Evolutionary conservation across 805 yeast species (phyloP).

Genomic region (Metschnikowia hibisci): DNA sequence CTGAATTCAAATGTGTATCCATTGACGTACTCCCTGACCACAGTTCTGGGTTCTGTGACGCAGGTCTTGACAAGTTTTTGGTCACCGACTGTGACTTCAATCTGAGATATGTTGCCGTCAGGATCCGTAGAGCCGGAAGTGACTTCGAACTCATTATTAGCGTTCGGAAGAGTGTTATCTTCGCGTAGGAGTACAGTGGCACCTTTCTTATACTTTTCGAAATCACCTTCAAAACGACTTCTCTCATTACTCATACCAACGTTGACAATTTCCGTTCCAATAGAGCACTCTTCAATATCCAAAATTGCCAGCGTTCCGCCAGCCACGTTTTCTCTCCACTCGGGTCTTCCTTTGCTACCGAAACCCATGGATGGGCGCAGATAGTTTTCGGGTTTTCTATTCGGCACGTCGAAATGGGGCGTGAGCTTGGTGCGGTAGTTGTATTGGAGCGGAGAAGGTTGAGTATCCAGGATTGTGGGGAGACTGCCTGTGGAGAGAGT

Average conservation of each 20-base stretch:
- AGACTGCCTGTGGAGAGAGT: slow-evolving; percentile 39
- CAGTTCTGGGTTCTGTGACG: slow-evolving; percentile 72
- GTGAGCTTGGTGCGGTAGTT: slow-evolving; percentile 89
- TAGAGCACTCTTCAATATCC: slow-evolving; percentile 91
- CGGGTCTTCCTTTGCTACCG: slow-evolving; percentile 77
- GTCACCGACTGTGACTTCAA: slow-evolving; percentile 23
- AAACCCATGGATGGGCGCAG: slow-evolving; percentile 78
- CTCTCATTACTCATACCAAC: slow-evolving; percentile 72
- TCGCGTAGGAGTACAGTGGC: slow-evolving; percentile 87
- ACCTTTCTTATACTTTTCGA: slow-evolving; percentile 59
- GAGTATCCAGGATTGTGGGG: slow-evolving; percentile 62
- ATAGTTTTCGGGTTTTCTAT: slow-evolving; percentile 36
- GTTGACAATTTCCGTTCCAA: slow-evolving; percentile 80
- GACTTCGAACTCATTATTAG: slow-evolving; percentile 21
- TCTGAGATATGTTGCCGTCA: slow-evolving; percentile 27
- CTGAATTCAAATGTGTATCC: slow-evolving; percentile 81
- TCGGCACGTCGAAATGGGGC: slow-evolving; percentile 88
- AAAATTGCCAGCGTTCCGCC: slow-evolving; percentile 66
- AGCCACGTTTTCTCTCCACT: slow-evolving; percentile 50
- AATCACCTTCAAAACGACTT: slow-evolving; percentile 44
- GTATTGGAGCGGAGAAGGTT: slow-evolving; percentile 72
- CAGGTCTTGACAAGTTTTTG: slow-evolving; percentile 56
- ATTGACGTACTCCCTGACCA: slow-evolving; percentile 71
- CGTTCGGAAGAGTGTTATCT: slow-evolving; percentile 47
- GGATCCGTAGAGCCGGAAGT: slow-evolving; percentile 43